phyloP scores from a whole-genome alignment of 805 yeast species.

The Candida fluviatilis region DNA sequence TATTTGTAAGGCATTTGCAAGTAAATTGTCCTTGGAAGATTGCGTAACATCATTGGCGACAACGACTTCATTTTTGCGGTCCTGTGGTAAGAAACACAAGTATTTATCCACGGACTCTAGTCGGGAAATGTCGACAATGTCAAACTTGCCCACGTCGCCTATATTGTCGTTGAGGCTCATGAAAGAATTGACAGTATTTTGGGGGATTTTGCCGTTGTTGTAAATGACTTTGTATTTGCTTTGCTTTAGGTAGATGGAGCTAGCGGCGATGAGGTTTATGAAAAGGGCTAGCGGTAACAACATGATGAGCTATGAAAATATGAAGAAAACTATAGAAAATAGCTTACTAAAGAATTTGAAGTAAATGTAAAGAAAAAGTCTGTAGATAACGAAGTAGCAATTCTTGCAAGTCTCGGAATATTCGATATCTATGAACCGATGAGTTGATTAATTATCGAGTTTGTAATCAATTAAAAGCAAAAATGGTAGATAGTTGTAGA shows the following conservation, averaged over 20 bases:
- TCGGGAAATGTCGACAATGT: conserved; percentile 11
- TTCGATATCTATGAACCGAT: too few species aligned
- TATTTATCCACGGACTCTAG: conserved; percentile 9
- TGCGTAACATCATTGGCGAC: neutral
- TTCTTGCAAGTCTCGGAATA: too few species aligned
- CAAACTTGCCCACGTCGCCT: conserved; percentile 12
- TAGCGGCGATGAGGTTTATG: neutral
- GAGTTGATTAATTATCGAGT: too few species aligned
- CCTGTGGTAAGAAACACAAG: conserved; percentile 18
- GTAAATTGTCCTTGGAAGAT: conserved; percentile 11
- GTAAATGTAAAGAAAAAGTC: too few species aligned
- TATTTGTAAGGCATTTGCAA: conserved; percentile 13
- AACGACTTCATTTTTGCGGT: conserved; percentile 3
- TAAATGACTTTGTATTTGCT: conserved; percentile 14
- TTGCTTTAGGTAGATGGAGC: conserved; percentile 1
- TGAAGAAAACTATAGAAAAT: neutral
- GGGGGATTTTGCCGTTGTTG: conserved; percentile 15
- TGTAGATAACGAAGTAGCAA: too few species aligned
- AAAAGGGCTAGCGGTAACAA: neutral
- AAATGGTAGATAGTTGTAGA: too few species aligned
- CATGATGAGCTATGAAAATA: neutral
- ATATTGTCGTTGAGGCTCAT: conserved; percentile 7
- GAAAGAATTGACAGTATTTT: conserved; percentile 10
- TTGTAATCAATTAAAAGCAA: too few species aligned
- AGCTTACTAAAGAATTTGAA: too few species aligned